Evolutionary conservation across 345 rosid genomes (phyloP), one percentile per base, ranked within the genome.

Genomic region (Citrus sp.): DNA sequence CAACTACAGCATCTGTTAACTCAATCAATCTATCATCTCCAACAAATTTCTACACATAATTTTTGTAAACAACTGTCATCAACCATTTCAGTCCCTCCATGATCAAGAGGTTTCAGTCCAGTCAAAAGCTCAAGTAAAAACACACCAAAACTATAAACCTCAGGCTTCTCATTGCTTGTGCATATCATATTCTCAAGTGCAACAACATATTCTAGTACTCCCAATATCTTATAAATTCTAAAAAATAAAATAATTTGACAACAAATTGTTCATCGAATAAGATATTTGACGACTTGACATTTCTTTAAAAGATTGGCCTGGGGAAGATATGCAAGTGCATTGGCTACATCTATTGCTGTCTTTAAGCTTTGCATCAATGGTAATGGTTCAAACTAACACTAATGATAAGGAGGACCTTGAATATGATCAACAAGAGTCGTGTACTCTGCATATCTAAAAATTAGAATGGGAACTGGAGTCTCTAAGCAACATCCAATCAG

Each of bases 171-270:
- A 3, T 3, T 0, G 67, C 8, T 14, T 2, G 2, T 0, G 61
- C 8, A 0, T 0, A 2, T 24, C 12, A 1, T 4, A 3, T 14
- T 14, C 67, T 60, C 68, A 38, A 38, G 77, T 32, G 34, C 66
- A 10, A 60, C 51, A 19, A 38, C 0, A 2, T 9, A 60, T 34
- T 30, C 56, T 1, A 42, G 4, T 42, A 3, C 51, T 42, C 16
- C 16, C 3, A 2, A 4, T 42, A 42, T 42, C 38, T 38, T 24
- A 5, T 6, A 7, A 25, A 58, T 22, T 19, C 5, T 75, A 74
- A 80, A 56, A 77, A 77, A 60, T 77, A 68, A 7, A 68, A 24
- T 5, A 82, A 35, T 74, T 82, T 82, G 14, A 77, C 67, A 3
- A 18, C 54, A 51, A 64, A 30, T 21, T 69, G 5, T 9, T 51